Evolutionary conservation across 2,329 filamentous ascomycete species (phyloP), one percentile per base, ranked within the genome.

Genomic region (Botryotinia globosa): DNA sequence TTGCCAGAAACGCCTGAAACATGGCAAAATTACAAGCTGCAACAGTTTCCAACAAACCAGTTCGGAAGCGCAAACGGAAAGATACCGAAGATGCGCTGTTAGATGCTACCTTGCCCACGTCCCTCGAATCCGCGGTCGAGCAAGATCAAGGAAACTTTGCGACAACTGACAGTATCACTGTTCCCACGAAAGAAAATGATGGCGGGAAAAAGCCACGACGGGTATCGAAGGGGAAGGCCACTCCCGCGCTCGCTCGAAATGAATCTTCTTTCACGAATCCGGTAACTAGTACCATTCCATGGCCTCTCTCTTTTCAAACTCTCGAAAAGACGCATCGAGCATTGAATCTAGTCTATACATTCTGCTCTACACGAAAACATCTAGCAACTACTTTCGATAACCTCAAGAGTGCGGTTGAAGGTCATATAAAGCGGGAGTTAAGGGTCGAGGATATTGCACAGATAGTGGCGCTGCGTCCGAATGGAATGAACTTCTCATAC

Each of bases 311-410:
- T 63, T 93, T 98, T 81, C 91, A 89, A 72, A 84, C 85, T 59
- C 86, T 98, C 14, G 89, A 91, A 39, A 90, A 91, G 80, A 92
- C 91, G 0, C 92, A 98, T 80, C 88, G 90, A 74, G 95, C 96
- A 1, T 83, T 99, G 74, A 99, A 97, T 78, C 84, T 98, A 2
- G 94, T 98, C 0, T 97, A 94, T 78, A 98, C 96, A 0, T 98
- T 99, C 80, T 97, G 94, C 83, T 96, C 91, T 80, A 95, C 95
- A 1, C 90, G 96, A 63, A 98, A 97, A 80, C 93, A 98, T 78
- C 87, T 98, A 42, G 90, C 93, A 0, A 98, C 96, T 0, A 98
- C 95, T 0, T 94, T 98, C 76, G 92, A 96, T 25, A 97, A 92
- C 9, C 92, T 99, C 64, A 94, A 91, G 77, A 88, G 89, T 14